Conservation (phyloP, 2,329 filamentous ascomycete species). For the Tolypocladium ophioglossoides region DNA sequence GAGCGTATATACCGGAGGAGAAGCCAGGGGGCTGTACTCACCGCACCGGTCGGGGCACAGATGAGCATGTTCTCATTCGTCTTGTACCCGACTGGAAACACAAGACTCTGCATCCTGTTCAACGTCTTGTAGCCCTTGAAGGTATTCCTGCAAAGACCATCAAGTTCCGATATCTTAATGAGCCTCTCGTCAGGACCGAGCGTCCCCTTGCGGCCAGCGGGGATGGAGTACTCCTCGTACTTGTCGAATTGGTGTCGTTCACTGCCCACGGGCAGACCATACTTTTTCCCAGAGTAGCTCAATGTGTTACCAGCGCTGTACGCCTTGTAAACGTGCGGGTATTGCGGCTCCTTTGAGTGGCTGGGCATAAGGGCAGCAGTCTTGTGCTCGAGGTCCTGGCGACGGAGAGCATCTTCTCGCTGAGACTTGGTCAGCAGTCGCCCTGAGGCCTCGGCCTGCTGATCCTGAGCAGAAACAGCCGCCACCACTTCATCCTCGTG, state of each 20-base stretch:
- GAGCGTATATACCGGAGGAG: not conserved
- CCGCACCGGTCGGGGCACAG: conserved; percentile 89
- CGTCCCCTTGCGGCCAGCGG: conserved; percentile 68
- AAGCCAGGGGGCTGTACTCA: conserved; percentile 24
- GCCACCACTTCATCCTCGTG: conserved; percentile 60
- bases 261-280: conserved; percentile 68
- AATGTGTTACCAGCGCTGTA: conserved; percentile 81
- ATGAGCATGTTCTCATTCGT: conserved; percentile 98
- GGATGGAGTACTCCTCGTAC: conserved; percentile 85
- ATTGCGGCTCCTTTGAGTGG: conserved; percentile 63
- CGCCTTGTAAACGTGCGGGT: conserved; percentile 86
- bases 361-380: conserved; percentile 58
- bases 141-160: conserved; percentile 80
- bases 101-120: conserved; percentile 96
- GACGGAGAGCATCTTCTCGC: conserved; percentile 65
- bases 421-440: conserved; percentile 65
- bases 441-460: conserved; percentile 21
- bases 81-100: conserved; percentile 90
- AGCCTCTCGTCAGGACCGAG: conserved; percentile 65
- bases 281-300: conserved; percentile 69
- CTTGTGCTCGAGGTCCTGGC: conserved; percentile 77
- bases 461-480: conserved; percentile 23
- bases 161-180: conserved; percentile 69
- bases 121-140: conserved; percentile 90
- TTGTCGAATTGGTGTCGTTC: conserved; percentile 59